A percentile compares a stretch with the other conserved stretches of the same genome.
Evolutionary conservation across 2,329 filamentous ascomycete genomes (phyloP).

Genomic region (Leptodontidium sp.): DNA sequence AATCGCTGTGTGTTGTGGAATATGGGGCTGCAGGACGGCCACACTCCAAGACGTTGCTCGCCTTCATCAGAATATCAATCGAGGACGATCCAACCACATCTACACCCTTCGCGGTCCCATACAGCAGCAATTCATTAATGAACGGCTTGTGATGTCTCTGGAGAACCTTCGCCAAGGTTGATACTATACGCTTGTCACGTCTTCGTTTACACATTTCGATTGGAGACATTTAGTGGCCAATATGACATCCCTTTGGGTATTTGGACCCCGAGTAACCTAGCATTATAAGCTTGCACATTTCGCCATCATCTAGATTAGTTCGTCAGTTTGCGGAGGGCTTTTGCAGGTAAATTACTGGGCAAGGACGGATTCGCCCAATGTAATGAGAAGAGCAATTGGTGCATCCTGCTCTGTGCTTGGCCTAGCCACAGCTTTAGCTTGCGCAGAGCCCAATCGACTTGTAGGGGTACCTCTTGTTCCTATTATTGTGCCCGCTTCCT

Average conservation of each 20-base stretch:
- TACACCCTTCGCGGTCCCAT: neutral
- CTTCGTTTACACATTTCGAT: slow-evolving; percentile 4
- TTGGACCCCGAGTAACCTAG: neutral
- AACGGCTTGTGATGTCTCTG: slow-evolving; percentile 6
- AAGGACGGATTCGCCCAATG: neutral
- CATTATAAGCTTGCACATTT: neutral
- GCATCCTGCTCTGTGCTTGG: slow-evolving; percentile 15
- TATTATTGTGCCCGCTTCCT: neutral
- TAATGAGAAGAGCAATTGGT: neutral
- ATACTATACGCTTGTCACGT: neutral
- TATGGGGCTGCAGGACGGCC: neutral
- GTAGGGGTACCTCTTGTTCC: neutral
- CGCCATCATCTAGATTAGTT: slow-evolving; percentile 6
- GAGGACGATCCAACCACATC: neutral
- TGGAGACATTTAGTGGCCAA: neutral
- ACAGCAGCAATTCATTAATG: neutral
- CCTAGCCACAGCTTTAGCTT: slow-evolving; percentile 4
- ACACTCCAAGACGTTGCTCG: neutral
- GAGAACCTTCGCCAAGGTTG: neutral
- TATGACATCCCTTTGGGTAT: neutral
- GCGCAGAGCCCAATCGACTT: neutral
- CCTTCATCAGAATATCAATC: neutral
- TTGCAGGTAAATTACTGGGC: neutral
- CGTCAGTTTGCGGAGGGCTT: neutral
- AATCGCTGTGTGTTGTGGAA: neutral